Evolutionary conservation across 2,329 filamentous ascomycete genomes (phyloP).

Genomic region (Fusarium dlaminii): DNA sequence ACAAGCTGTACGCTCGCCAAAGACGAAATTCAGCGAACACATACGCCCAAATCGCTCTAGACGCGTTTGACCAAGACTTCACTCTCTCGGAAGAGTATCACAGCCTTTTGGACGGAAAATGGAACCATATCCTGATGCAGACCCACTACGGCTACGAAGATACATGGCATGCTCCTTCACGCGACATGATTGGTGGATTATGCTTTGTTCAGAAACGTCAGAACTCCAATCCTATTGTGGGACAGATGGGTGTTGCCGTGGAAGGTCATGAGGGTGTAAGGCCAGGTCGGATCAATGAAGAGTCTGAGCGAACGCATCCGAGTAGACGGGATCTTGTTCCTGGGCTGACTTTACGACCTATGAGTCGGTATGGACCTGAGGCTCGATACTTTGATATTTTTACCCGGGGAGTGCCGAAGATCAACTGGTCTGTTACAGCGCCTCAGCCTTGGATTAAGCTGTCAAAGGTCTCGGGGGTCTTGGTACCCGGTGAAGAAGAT

Average conservation of each 20-base stretch:
- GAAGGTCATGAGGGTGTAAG: constrained; percentile 71
- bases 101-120: constrained; percentile 60
- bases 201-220: constrained; percentile 62
- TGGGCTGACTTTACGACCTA: constrained; percentile 65
- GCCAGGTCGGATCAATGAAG: constrained; percentile 57
- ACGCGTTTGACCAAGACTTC: constrained; percentile 61
- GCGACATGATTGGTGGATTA: constrained; percentile 63
- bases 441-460: constrained; percentile 62
- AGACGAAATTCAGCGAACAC: constrained; percentile 63
- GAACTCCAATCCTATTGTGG: constrained; percentile 61
- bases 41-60: constrained; percentile 56
- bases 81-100: constrained; percentile 62
- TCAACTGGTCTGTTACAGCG: constrained; percentile 62
- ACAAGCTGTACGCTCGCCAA: constrained; percentile 62
- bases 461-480: constrained; percentile 58
- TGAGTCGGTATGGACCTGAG: constrained; percentile 66
- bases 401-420: constrained; percentile 62
- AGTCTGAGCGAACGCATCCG: constrained; percentile 60
- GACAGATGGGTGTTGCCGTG: constrained; percentile 71
- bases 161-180: constrained; percentile 65
- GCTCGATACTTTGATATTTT: constrained; percentile 72
- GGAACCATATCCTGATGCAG: constrained; percentile 65
- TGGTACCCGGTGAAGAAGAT: constrained; percentile 51
- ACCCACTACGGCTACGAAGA: constrained; percentile 59
- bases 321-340: constrained; percentile 59